Percentiles rank a stretch among this genome's conserved stretches.
Conservation (phyloP, 139 green algal species). For the Coccomyxa sp. region DNA sequence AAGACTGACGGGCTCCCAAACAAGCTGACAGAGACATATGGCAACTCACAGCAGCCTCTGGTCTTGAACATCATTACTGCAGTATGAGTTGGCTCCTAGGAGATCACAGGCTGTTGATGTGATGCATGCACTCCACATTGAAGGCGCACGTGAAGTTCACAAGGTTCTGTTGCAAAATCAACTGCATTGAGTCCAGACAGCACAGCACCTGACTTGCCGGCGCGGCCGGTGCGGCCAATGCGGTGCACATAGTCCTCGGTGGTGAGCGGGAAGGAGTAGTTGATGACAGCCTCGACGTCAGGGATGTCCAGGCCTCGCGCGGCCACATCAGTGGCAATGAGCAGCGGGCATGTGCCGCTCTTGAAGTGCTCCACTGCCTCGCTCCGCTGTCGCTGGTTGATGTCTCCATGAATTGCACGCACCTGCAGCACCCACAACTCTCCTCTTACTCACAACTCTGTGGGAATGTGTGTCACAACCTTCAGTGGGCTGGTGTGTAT, state of each 20-base stretch:
- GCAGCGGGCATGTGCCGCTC: conserved; percentile 39
- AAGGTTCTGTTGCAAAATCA: too few relatives aligned
- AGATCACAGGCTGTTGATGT: conserved; percentile 50
- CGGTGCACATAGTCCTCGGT: conserved; percentile 98
- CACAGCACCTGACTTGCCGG: conserved; percentile 75
- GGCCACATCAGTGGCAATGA: conserved; percentile 73
- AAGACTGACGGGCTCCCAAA: neutral
- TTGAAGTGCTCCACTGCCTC: conserved; percentile 83
- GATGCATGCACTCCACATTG: neutral
- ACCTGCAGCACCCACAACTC: conserved; percentile 12
- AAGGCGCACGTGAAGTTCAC: neutral
- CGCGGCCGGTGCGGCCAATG: conserved; percentile 91
- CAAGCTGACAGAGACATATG: neutral
- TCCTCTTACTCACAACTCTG: neutral
- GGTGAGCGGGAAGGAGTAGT: conserved; percentile 95
- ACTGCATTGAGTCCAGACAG: neutral
- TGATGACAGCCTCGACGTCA: conserved; percentile 84
- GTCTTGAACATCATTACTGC: too few relatives aligned
- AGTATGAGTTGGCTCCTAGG: too few relatives aligned
- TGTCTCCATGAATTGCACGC: conserved; percentile 86
- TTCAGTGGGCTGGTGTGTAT: too few relatives aligned
- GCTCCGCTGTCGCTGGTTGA: conserved; percentile 72
- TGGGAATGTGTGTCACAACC: too few relatives aligned
- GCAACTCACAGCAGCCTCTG: neutral
- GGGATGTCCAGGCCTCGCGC: conserved; percentile 67